Conservation (phyloP, 2,329 filamentous ascomycete species). For the Trichoderma semiorbis region DNA sequence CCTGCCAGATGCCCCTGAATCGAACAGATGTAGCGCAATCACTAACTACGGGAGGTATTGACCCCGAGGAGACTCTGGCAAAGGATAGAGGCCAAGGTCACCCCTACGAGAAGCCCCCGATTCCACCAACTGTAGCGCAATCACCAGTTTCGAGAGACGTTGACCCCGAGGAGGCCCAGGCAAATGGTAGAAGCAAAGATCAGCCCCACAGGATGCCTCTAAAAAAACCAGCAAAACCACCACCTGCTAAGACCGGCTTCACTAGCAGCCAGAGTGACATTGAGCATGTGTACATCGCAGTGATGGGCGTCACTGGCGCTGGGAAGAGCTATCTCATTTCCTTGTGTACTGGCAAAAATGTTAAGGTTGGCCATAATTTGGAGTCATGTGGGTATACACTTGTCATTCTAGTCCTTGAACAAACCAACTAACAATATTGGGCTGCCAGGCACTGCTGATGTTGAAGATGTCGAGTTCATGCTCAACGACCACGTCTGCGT, state of each 20-base stretch:
- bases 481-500: neutral
- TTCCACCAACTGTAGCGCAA: no score
- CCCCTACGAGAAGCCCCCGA: no score
- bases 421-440: neutral
- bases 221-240: accelerated
- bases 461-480: neutral
- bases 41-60: no score
- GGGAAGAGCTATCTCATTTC: neutral
- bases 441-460: neutral
- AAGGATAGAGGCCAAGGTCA: no score
- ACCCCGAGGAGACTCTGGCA: no score
- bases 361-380: neutral
- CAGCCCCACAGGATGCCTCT: neutral
- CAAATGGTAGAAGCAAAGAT: no score
- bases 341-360: neutral
- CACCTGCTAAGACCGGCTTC: neutral
- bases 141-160: no score
- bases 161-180: no score
- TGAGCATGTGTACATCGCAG: neutral
- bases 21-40: no score
- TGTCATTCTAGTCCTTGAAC: accelerated
- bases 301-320: neutral
- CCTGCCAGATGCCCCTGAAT: neutral
- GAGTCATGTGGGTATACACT: neutral
- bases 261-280: accelerated